Percentiles rank a stretch among this genome's conserved stretches.
Conservation (phyloP, 2,329 filamentous ascomycete genomes). For the Pezicula neosporulosa region DNA sequence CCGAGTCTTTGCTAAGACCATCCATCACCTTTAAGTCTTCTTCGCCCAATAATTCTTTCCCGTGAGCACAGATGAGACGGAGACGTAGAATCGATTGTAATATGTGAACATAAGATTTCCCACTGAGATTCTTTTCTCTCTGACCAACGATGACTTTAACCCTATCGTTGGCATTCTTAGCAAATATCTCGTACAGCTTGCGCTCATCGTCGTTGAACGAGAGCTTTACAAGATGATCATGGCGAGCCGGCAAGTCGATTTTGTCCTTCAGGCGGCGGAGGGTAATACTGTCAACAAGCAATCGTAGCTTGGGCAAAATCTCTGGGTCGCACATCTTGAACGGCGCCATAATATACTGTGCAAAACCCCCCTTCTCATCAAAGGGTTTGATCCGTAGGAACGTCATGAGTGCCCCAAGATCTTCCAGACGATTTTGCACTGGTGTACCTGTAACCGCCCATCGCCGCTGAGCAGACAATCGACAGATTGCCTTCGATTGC, state of each 20-base stretch:
- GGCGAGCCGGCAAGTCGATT: constrained; percentile 74
- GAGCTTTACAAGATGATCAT: constrained; percentile 70
- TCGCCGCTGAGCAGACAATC: constrained; percentile 72
- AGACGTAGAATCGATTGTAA: constrained; percentile 87
- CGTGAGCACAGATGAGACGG: constrained; percentile 87
- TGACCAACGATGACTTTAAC: constrained; percentile 70
- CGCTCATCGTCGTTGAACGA: constrained; percentile 74
- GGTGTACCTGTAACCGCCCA: constrained; percentile 99
- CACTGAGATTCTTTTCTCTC: constrained; percentile 65
- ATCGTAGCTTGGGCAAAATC: constrained; percentile 78
- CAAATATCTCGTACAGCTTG: constrained; percentile 79
- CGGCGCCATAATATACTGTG: constrained; percentile 74
- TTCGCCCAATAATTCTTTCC: constrained; percentile 82
- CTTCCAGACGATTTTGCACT: constrained; percentile 89
- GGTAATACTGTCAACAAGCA: constrained; percentile 93
- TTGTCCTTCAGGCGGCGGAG: constrained; percentile 88
- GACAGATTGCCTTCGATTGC: constrained; percentile 81
- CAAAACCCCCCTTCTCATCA: constrained; percentile 72
- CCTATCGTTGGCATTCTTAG: constrained; percentile 74
- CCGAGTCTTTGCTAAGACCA: constrained; percentile 77
- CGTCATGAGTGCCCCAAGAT: constrained; percentile 80
- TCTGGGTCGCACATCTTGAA: constrained; percentile 85
- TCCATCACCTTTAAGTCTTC: constrained; percentile 78
- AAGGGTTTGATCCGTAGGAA: constrained; percentile 86
- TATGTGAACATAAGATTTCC: constrained; percentile 90